Percentiles rank a stretch among this genome's conserved stretches.
Conservation (phyloP, 2,329 filamentous ascomycete genomes). For the Onygenales sp. region DNA sequence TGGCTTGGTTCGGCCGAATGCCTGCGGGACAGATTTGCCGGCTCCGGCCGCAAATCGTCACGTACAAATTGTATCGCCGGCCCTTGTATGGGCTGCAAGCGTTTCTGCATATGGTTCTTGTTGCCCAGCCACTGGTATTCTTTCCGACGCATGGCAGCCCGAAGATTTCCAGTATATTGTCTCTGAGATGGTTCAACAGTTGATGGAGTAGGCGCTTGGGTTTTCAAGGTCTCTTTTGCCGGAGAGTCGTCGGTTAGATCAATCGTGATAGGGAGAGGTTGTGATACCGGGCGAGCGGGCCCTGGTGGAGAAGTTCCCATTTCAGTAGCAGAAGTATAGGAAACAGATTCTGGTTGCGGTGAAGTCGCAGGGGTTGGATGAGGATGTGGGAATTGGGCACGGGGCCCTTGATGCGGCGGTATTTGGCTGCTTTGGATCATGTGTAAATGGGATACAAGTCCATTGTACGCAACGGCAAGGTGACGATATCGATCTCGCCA, state of each 20-base stretch:
- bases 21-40: not conserved
- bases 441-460: not conserved
- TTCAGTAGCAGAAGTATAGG: not conserved
- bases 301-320: slow-evolving; percentile 13
- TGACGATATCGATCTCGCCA: slow-evolving; percentile 16
- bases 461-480: slow-evolving; percentile 16
- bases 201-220: not conserved
- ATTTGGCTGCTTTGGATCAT: not conserved
- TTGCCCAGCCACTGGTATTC: slow-evolving; percentile 22
- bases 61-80: not conserved
- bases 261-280: slow-evolving; percentile 7
- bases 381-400: not conserved
- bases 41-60: not conserved
- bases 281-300: slow-evolving; percentile 5
- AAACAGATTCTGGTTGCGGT: not conserved
- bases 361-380: not conserved
- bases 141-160: slow-evolving; percentile 21
- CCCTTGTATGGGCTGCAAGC: not conserved
- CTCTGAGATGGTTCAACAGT: not conserved
- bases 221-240: not conserved
- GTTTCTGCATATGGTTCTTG: not conserved
- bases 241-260: slow-evolving; percentile 8
- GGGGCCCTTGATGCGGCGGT: not conserved
- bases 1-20: not conserved
- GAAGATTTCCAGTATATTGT: slow-evolving; percentile 9